Evolutionary conservation across 768 basidiomycete species (phyloP).

Genomic region (Pleurotus cornucopiae): DNA sequence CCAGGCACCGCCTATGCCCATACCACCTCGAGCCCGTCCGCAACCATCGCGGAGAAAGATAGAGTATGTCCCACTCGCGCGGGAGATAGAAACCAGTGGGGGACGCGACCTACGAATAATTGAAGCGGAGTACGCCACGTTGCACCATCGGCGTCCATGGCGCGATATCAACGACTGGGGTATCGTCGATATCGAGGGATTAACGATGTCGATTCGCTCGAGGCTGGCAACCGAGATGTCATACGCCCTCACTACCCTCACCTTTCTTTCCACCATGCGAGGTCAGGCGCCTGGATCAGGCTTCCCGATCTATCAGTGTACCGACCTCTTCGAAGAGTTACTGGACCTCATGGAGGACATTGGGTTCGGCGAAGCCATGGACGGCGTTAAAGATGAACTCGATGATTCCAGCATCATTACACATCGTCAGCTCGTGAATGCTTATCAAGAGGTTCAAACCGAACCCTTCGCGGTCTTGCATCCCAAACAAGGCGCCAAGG

Average conservation of each 20-base stretch:
- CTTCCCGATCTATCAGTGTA: slow-evolving; percentile 72
- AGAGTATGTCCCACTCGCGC: slow-evolving; percentile 80
- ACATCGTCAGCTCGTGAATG: slow-evolving; percentile 58
- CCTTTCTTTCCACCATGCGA: slow-evolving; percentile 75
- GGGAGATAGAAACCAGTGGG: slow-evolving; percentile 71
- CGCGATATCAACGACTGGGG: slow-evolving; percentile 85
- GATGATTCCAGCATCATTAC: slow-evolving; percentile 44
- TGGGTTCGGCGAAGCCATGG: slow-evolving; percentile 57
- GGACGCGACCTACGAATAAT: slow-evolving; percentile 75
- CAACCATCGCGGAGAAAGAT: slow-evolving; percentile 74
- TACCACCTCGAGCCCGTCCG: slow-evolving; percentile 33
- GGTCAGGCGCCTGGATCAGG: slow-evolving; percentile 60
- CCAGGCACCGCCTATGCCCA: slow-evolving; percentile 24
- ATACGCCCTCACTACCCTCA: slow-evolving; percentile 85
- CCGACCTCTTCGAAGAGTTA: slow-evolving; percentile 81
- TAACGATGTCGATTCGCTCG: slow-evolving; percentile 90
- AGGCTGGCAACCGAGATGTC: slow-evolving; percentile 80
- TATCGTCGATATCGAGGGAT: slow-evolving; percentile 83
- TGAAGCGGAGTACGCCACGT: slow-evolving; percentile 52
- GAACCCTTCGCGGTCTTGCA: slow-evolving; percentile 57
- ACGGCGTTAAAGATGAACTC: slow-evolving; percentile 15
- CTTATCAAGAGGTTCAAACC: slow-evolving; percentile 53
- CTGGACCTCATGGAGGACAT: slow-evolving; percentile 83
- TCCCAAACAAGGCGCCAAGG: slow-evolving; percentile 44
- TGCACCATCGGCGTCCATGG: slow-evolving; percentile 51